A percentile compares a stretch with the other conserved stretches of the same genome.
These are phyloP conservation scores for Mortierella polycephala DNA, from an alignment of 371 early-diverging fungal species.

Conservation along the genomic window DNA sequence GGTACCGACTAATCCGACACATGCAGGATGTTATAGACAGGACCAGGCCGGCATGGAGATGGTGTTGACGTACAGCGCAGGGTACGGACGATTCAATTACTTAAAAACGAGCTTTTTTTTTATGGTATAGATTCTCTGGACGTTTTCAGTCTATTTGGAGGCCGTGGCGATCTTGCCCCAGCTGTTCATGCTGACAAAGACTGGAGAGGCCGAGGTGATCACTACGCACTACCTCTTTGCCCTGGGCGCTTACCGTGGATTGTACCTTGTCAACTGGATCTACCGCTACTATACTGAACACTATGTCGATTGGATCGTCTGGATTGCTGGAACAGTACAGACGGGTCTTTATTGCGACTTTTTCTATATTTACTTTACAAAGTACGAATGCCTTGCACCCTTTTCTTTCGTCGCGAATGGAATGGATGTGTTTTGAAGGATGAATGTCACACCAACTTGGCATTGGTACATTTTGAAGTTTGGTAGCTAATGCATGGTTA, in stretches of 20 bases:
- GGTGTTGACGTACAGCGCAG: too few relatives aligned
- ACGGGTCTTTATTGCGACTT: slow-evolving; percentile 98
- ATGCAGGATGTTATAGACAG: too few relatives aligned
- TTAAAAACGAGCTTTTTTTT: not conserved
- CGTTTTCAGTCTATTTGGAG: slow-evolving; percentile 97
- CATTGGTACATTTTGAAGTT: too few relatives aligned
- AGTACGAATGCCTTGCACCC: slow-evolving; percentile 61
- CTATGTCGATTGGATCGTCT: slow-evolving; percentile 68
- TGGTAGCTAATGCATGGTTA: too few relatives aligned
- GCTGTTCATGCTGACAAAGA: slow-evolving; percentile 94
- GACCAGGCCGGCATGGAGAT: too few relatives aligned
- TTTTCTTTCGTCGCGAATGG: not conserved
- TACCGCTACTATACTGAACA: slow-evolving; percentile 85
- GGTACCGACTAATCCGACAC: too few relatives aligned
- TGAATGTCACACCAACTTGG: not conserved
- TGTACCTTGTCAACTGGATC: slow-evolving; percentile 98
- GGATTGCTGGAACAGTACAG: slow-evolving; percentile 93
- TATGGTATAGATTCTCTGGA: slow-evolving; percentile 82
- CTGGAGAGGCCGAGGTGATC: slow-evolving; percentile 98
- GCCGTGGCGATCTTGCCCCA: slow-evolving; percentile 99
- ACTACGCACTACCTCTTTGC: slow-evolving; percentile 99
- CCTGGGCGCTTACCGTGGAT: slow-evolving; percentile 95
- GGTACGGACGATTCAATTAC: not conserved
- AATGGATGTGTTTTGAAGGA: not conserved
- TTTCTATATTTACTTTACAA: slow-evolving; percentile 96